Evolutionary conservation across 306 rosid genomes (phyloP).

Genomic region (Canavalia ensiformis): DNA sequence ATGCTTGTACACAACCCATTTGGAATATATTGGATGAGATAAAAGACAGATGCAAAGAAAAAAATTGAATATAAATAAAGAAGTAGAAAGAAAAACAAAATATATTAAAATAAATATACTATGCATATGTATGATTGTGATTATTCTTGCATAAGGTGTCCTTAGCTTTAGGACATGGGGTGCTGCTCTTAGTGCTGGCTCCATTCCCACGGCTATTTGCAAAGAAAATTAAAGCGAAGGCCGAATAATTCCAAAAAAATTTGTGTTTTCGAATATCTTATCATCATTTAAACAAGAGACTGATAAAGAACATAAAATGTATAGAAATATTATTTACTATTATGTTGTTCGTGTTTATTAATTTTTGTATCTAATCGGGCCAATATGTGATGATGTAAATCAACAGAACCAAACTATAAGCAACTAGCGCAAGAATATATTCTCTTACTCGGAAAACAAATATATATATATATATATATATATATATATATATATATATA

Average conservation of each 20-base stretch:
- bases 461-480: no score
- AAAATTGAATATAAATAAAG: no score
- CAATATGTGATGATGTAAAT: not conserved
- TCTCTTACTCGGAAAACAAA: no score
- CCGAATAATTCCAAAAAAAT: not conserved
- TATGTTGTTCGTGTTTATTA: not conserved
- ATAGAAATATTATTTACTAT: not conserved
- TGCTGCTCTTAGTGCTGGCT: not conserved
- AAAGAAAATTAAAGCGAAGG: constrained; percentile 7
- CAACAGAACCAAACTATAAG: not conserved
- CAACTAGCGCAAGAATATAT: no score
- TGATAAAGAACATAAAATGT: not conserved
- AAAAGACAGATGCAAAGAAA: no score
- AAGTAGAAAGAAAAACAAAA: no score
- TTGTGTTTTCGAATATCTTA: not conserved
- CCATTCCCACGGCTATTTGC: not conserved
- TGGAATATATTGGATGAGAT: no score
- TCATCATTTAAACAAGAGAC: not conserved
- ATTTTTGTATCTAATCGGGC: not conserved
- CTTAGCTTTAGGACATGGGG: not conserved
- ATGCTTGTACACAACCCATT: no score
- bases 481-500: no score
- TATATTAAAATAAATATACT: no score
- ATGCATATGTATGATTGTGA: no score
- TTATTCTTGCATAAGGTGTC: not conserved